Conservation (phyloP, 1,284 basidiomycete genomes). For the Cerrena zonata region DNA sequence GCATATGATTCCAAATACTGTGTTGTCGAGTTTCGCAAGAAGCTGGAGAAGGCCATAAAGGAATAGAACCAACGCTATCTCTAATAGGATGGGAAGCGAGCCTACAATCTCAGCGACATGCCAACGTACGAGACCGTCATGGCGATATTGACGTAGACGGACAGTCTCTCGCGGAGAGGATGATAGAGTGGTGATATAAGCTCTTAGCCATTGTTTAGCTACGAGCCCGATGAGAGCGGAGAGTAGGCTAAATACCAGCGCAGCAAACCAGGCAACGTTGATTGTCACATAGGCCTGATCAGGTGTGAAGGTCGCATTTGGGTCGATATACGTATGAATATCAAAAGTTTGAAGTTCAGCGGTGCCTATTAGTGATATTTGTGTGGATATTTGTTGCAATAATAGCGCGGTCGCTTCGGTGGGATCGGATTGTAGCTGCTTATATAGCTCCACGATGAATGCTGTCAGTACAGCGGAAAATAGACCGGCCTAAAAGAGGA, state of each 20-base stretch:
- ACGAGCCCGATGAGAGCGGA: constrained; percentile 19
- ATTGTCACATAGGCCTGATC: constrained; percentile 10
- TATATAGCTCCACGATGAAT: constrained; percentile 21
- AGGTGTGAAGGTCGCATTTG: constrained; percentile 1
- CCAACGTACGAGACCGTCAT: constrained; percentile 23
- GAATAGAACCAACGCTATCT: constrained; percentile 24
- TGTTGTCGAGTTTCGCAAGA: constrained; percentile 17
- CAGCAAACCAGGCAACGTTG: constrained; percentile 19
- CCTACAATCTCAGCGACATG: constrained; percentile 21
- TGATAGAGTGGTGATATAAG: constrained; percentile 14
- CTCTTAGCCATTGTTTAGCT: constrained; percentile 20
- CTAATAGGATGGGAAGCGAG: constrained; percentile 24
- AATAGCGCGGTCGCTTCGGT: constrained; percentile 4
- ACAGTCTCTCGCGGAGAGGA: constrained; percentile 14
- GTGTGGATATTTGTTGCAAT: constrained; percentile 14
- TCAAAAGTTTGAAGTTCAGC: background rate
- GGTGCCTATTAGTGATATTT: constrained; percentile 5
- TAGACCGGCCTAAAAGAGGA: constrained; percentile 16
- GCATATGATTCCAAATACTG: constrained; percentile 18
- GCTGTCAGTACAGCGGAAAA: constrained; percentile 22
- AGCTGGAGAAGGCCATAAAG: constrained; percentile 21
- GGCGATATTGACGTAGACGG: constrained; percentile 22
- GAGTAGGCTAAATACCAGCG: constrained; percentile 17
- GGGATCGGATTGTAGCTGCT: constrained; percentile 16
- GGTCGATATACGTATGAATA: background rate